phyloP scores from a whole-genome alignment of 768 basidiomycete genomes.

The Russula olivacea region DNA sequence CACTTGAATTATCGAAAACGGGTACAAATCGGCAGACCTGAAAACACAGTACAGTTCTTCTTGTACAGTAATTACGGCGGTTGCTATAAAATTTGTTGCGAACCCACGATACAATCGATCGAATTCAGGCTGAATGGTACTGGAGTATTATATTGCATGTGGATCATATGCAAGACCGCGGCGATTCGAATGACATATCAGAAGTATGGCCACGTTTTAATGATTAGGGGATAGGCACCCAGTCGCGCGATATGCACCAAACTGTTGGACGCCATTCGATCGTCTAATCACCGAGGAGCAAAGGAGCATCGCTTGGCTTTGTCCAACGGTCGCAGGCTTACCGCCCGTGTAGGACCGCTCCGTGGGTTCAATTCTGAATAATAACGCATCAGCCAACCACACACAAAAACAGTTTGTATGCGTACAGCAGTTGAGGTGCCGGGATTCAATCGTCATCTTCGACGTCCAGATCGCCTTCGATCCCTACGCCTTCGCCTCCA shows the following conservation, averaged over 20 bases:
- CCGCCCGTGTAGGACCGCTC: too few species aligned
- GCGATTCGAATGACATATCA: neutral
- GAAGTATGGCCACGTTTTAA: neutral
- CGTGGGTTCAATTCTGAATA: neutral
- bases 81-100: neutral
- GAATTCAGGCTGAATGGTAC: neutral
- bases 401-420: neutral
- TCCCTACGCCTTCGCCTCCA: conserved; percentile 24
- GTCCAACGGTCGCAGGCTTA: too few species aligned
- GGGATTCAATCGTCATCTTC: conserved; percentile 19
- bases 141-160: neutral
- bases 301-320: neutral
- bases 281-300: neutral
- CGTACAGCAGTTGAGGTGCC: neutral
- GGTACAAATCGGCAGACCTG: too few species aligned
- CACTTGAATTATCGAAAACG: too few species aligned
- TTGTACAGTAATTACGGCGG: too few species aligned
- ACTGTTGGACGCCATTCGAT: neutral
- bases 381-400: neutral
- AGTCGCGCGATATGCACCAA: neutral
- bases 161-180: neutral
- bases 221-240: neutral
- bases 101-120: neutral
- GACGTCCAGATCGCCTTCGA: conserved; percentile 27
- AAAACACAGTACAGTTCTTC: too few species aligned